Evolutionary conservation across 2,329 filamentous ascomycete genomes (phyloP).

Genomic region (Xylariaceae sp.): DNA sequence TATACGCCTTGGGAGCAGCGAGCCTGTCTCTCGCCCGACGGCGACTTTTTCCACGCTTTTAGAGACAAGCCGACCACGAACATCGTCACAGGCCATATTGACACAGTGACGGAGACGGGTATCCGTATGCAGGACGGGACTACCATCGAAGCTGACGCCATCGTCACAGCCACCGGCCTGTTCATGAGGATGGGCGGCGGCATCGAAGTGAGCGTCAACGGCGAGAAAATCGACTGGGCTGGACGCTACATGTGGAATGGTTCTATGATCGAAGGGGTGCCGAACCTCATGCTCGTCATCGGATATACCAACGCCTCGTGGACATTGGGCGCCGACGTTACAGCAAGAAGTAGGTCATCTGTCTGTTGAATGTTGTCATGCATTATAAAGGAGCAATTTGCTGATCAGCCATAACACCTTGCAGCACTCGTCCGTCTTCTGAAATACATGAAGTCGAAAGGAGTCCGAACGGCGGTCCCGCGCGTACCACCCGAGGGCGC

Average conservation of each 20-base stretch:
- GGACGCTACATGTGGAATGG: constrained; percentile 53
- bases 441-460: constrained; percentile 42
- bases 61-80: constrained; percentile 27
- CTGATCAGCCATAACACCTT: neutral
- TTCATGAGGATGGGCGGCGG: constrained; percentile 50
- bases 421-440: constrained; percentile 44
- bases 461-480: constrained; percentile 40
- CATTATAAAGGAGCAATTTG: no score
- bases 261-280: constrained; percentile 57
- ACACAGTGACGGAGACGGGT: constrained; percentile 36
- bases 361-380: no score
- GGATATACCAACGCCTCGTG: constrained; percentile 58
- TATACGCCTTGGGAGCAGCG: constrained; percentile 64
- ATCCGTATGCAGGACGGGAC: constrained; percentile 41
- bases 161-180: constrained; percentile 61
- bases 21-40: constrained; percentile 51
- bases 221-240: constrained; percentile 35
- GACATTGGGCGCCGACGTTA: constrained; percentile 56
- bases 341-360: constrained; percentile 32
- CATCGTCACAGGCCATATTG: constrained; percentile 43
- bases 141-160: constrained; percentile 51
- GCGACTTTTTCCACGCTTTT: constrained; percentile 41
- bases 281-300: constrained; percentile 53
- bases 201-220: constrained; percentile 47
- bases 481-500: constrained; percentile 29